Evolutionary conservation across 306 rosid species (phyloP).

Genomic region (Morella rubra): DNA sequence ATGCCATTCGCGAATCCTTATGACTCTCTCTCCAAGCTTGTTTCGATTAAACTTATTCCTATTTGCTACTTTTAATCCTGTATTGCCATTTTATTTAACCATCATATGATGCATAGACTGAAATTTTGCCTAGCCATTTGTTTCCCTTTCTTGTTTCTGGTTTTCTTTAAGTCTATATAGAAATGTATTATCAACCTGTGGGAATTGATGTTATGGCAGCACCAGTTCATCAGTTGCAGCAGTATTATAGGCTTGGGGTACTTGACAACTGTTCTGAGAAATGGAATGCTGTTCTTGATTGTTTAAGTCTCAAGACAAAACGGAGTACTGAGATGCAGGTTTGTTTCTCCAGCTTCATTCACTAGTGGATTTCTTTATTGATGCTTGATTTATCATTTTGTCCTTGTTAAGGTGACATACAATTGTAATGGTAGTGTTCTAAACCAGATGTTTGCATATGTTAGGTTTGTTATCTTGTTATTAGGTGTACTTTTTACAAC

Average conservation of each 20-base stretch:
- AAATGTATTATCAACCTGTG: conserved; percentile 5
- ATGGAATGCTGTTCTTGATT: conserved; percentile 63
- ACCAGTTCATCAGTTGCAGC: conserved; percentile 92
- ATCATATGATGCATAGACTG: neutral
- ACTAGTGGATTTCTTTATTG: neutral
- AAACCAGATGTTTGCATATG: neutral
- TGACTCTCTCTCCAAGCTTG: neutral
- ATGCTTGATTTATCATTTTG: neutral
- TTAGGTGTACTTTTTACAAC: too few species aligned
- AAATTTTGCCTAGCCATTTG: neutral
- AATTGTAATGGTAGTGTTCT: neutral
- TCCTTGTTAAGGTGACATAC: neutral
- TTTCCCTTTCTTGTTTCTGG: neutral
- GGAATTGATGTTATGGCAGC: conserved; percentile 46
- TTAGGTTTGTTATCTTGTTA: neutral
- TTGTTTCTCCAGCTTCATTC: conserved; percentile 16
- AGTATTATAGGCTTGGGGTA: conserved; percentile 74
- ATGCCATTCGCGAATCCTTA: neutral
- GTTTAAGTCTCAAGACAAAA: conserved; percentile 79
- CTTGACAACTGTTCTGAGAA: conserved; percentile 69
- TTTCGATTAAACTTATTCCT: conserved; percentile 6
- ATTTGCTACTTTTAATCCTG: neutral
- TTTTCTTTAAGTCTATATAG: neutral
- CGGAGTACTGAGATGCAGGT: conserved; percentile 59
- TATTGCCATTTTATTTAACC: neutral